phyloP scores from a whole-genome alignment of 805 yeast species.

The Candida ponderosae region DNA sequence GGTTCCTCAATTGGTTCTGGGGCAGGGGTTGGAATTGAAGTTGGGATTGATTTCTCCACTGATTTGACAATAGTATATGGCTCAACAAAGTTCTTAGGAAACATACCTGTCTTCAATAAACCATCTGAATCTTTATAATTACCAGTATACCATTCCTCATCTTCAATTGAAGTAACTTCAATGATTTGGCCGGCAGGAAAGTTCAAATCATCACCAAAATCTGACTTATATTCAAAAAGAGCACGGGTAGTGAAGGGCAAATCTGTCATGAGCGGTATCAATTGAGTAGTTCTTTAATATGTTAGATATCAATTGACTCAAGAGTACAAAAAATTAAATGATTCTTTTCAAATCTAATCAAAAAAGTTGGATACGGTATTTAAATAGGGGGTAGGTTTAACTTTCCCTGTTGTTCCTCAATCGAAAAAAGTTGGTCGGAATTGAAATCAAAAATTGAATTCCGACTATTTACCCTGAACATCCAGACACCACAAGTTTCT shows the following conservation, averaged over 20 bases:
- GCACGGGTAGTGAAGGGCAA: constrained; percentile 67
- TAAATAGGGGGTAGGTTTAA: too few relatives aligned
- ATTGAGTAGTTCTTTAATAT: not conserved
- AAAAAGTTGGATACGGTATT: too few relatives aligned
- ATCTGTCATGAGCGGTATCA: constrained; percentile 1
- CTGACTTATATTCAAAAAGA: constrained; percentile 56
- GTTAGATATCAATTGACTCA: not conserved
- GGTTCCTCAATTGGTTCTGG: not conserved
- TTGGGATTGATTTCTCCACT: constrained; percentile 12
- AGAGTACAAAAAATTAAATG: too few relatives aligned
- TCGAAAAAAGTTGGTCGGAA: too few relatives aligned
- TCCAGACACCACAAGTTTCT: too few relatives aligned
- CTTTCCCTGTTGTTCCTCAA: too few relatives aligned
- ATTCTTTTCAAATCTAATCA: too few relatives aligned
- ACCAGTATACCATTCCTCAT: constrained; percentile 90
- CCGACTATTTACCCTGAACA: too few relatives aligned
- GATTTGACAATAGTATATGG: too few relatives aligned
- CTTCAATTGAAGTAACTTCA: constrained; percentile 72
- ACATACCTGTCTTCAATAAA: constrained; percentile 54
- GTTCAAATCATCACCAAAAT: constrained; percentile 76
- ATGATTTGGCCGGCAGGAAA: constrained; percentile 64
- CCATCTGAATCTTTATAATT: constrained; percentile 39
- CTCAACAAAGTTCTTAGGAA: constrained; percentile 80
- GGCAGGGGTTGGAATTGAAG: constrained; percentile 26
- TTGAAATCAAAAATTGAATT: too few relatives aligned